Evolutionary conservation across 2,329 filamentous ascomycete genomes (phyloP).

Genomic region (Hymenoscyphus occultus): DNA sequence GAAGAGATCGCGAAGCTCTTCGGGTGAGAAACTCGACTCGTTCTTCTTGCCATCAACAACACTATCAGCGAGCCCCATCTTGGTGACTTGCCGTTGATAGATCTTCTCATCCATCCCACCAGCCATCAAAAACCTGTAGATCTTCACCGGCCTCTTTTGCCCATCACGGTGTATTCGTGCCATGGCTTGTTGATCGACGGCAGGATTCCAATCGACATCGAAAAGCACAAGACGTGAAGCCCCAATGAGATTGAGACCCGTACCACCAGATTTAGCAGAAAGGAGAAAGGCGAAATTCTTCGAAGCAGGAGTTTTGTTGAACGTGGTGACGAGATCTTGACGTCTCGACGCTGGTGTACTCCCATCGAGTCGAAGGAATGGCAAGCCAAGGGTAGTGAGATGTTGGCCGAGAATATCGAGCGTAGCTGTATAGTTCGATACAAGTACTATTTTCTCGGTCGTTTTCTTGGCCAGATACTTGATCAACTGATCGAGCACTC

Average conservation of each 20-base stretch:
- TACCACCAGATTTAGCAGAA: constrained; percentile 69
- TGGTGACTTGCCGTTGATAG: constrained; percentile 69
- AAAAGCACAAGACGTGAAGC: constrained; percentile 68
- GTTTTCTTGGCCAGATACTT: constrained; percentile 59
- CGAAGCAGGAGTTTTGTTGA: constrained; percentile 58
- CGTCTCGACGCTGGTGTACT: constrained; percentile 61
- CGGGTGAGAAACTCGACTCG: constrained; percentile 59
- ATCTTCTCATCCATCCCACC: constrained; percentile 73
- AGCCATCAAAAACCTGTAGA: constrained; percentile 66
- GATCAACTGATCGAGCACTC: constrained; percentile 63
- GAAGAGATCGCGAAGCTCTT: constrained; percentile 67
- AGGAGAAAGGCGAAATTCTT: constrained; percentile 66
- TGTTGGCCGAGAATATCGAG: constrained; percentile 64
- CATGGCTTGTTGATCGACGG: constrained; percentile 72
- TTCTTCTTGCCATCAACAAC: constrained; percentile 65
- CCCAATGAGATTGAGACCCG: constrained; percentile 68
- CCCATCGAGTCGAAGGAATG: constrained; percentile 67
- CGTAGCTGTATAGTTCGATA: constrained; percentile 75
- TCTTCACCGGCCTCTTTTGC: constrained; percentile 64
- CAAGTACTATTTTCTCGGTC: constrained; percentile 67
- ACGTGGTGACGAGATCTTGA: constrained; percentile 66
- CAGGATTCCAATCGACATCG: constrained; percentile 75
- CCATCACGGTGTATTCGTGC: constrained; percentile 71
- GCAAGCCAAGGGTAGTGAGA: constrained; percentile 56
- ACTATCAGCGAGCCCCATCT: constrained; percentile 66